Evolutionary conservation across 352 stramenopile species (phyloP), one percentile per base, ranked within the genome.

Genomic region (Pythium aristosporum): DNA sequence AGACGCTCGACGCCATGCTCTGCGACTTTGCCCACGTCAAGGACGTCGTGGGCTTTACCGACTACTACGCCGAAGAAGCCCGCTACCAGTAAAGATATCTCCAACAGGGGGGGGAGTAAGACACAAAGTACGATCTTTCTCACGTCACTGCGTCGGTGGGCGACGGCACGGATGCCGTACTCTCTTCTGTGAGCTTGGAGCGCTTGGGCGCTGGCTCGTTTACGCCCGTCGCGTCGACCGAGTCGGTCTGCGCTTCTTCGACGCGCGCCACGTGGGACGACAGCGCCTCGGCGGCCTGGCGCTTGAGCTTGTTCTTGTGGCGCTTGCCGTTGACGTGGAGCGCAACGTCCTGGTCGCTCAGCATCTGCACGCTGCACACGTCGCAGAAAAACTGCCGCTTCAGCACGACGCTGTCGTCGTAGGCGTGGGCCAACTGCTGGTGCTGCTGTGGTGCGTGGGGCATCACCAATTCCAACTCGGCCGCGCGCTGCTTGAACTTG

Each of bases 41-140:
- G 65, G 85, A 97, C 72, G 85, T 94, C 15, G 93, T 98, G 28
- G 95, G 95, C 23, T 98, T 98, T 72, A 94, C 73, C 15, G 88
- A 91, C 34, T 98, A 98, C 80, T 92, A 90, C 53, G 70, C 71
- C 23, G 88, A 98, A 69, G 92, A 97, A 70, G 74, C 65, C 11
- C 76, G 79, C 41, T 85, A 85, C 67, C 73, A 41, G n/a, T 28
- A 21, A 15, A 61, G 25, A 30, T 30, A 30, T 30, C 25, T 30
- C 25, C 25, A 30, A 30, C 25, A 30, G n/a, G n/a, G n/a, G n/a
- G n/a, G n/a, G n/a, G n/a, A n/a, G n/a, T n/a, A n/a, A n/a, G n/a
- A n/a, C n/a, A n/a, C 12, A 41, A 41, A 41, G 36, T 12, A 41
- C 36, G 12, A 12, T 42, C 10, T 42, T 16, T 11, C 10, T 42